Evolutionary conservation across 2,329 filamentous ascomycete genomes (phyloP).

Genomic region (Curvularia sp.): DNA sequence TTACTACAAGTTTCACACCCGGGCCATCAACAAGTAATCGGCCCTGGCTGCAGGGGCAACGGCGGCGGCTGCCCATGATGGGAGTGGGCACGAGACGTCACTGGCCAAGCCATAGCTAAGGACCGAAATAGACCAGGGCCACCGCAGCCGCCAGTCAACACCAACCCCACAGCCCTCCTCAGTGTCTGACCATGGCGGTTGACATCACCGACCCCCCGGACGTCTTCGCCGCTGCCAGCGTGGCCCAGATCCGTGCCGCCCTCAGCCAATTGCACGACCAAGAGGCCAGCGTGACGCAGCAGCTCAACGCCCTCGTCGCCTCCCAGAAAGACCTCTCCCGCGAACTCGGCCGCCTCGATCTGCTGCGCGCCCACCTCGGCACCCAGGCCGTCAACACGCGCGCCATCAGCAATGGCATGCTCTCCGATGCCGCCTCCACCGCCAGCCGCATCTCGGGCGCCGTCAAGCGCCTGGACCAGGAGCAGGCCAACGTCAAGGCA

Average conservation of each 20-base stretch:
- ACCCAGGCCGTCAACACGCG: constrained; percentile 85
- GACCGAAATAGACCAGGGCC: constrained; percentile 4
- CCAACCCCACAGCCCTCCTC: neutral
- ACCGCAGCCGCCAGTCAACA: neutral
- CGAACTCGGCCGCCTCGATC: constrained; percentile 85
- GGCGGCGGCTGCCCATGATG: constrained; percentile 9
- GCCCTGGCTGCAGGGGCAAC: constrained; percentile 17
- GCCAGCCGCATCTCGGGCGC: constrained; percentile 84
- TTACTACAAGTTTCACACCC: constrained; percentile 3
- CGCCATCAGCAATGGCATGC: constrained; percentile 87
- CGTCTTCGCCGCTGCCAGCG: constrained; percentile 71
- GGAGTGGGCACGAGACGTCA: constrained; percentile 12
- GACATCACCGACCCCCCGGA: constrained; percentile 30
- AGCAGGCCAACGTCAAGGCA: constrained; percentile 89
- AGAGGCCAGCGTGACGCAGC: constrained; percentile 75
- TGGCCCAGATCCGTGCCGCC: constrained; percentile 80
- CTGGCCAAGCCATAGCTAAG: constrained; percentile 9
- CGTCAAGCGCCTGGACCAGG: constrained; percentile 85
- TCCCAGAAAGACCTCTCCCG: constrained; percentile 87
- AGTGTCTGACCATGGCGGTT: constrained; percentile 32
- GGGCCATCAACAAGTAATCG: constrained; percentile 14
- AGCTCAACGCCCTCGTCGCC: constrained; percentile 77
- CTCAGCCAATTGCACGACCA: constrained; percentile 77
- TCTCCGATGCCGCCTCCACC: constrained; percentile 83
- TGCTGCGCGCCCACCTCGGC: constrained; percentile 86